Percentiles rank a stretch among this genome's conserved stretches.
Evolutionary conservation across 768 basidiomycete species (phyloP).

Genomic region (Kwoniella sp.): DNA sequence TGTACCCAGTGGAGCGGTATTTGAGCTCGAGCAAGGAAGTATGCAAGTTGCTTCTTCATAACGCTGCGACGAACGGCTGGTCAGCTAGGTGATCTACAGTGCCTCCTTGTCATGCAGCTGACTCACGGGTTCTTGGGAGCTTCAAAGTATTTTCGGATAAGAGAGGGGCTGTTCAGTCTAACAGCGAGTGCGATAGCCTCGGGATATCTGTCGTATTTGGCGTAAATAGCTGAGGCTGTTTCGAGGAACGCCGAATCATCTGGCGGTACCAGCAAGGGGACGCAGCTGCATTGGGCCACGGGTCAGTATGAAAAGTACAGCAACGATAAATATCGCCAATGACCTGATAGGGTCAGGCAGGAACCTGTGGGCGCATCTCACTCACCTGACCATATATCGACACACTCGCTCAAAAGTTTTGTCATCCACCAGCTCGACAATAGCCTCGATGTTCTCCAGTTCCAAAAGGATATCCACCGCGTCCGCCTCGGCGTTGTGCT

Average conservation of each 20-base stretch:
- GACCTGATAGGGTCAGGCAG: no score
- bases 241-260: slow-evolving; percentile 88
- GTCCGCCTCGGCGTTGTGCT: slow-evolving; percentile 96
- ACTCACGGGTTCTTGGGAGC: slow-evolving; percentile 84
- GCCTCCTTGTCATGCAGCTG: not conserved
- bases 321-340: not conserved
- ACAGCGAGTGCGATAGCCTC: slow-evolving; percentile 87
- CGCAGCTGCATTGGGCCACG: slow-evolving; percentile 62
- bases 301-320: slow-evolving; percentile 38
- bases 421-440: slow-evolving; percentile 73
- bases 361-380: no score
- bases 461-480: slow-evolving; percentile 95
- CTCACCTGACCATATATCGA: slow-evolving; percentile 90
- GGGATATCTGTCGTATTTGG: slow-evolving; percentile 81
- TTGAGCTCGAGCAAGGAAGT: slow-evolving; percentile 88
- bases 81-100: not conserved
- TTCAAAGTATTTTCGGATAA: slow-evolving; percentile 84
- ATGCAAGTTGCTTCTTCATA: slow-evolving; percentile 94
- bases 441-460: slow-evolving; percentile 80
- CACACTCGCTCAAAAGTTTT: slow-evolving; percentile 78
- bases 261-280: slow-evolving; percentile 85
- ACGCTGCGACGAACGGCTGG: slow-evolving; percentile 58
- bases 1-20: slow-evolving; percentile 88
- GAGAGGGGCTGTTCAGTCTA: slow-evolving; percentile 73
- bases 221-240: slow-evolving; percentile 85